A percentile compares a stretch with the other conserved stretches of the same genome.
These are phyloP conservation scores for Blastobotrys apis DNA, from an alignment of 1,139 yeast genomes.

Conservation along the genomic window DNA sequence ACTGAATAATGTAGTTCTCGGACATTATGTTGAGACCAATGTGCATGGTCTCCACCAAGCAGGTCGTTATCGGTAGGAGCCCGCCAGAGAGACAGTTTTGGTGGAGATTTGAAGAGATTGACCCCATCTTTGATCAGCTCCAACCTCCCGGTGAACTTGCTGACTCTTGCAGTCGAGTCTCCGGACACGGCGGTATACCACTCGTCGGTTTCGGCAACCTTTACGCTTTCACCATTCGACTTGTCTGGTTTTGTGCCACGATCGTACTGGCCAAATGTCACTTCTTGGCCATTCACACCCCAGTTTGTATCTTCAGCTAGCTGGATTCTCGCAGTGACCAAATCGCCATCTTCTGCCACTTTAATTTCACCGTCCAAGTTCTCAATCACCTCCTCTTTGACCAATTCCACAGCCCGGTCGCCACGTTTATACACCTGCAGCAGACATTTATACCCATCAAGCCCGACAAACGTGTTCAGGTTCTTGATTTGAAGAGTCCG, in stretches of 20 bases:
- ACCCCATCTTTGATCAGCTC: slow-evolving; percentile 7
- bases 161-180: neutral
- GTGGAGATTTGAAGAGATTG: slow-evolving; percentile 4
- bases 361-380: neutral
- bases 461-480: slow-evolving; percentile 13
- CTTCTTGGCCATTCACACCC: slow-evolving; percentile 29
- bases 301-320: slow-evolving; percentile 20
- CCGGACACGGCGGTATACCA: neutral
- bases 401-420: neutral
- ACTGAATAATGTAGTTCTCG: slow-evolving; percentile 20
- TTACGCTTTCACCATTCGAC: neutral
- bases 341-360: neutral
- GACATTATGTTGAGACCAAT: slow-evolving; percentile 22
- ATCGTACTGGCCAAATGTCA: slow-evolving; percentile 32
- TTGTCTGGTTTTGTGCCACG: neutral
- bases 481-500: slow-evolving; percentile 10
- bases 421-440: neutral
- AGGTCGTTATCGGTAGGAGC: slow-evolving; percentile 37
- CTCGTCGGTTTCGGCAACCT: neutral
- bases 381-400: neutral
- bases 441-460: slow-evolving; percentile 15
- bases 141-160: slow-evolving; percentile 11
- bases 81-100: slow-evolving; percentile 31
- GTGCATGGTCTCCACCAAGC: slow-evolving; percentile 14
- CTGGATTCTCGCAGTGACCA: slow-evolving; percentile 18